Evolutionary conservation across 2,329 filamentous ascomycete genomes (phyloP).

Genomic region (Sphaerulina musiva): DNA sequence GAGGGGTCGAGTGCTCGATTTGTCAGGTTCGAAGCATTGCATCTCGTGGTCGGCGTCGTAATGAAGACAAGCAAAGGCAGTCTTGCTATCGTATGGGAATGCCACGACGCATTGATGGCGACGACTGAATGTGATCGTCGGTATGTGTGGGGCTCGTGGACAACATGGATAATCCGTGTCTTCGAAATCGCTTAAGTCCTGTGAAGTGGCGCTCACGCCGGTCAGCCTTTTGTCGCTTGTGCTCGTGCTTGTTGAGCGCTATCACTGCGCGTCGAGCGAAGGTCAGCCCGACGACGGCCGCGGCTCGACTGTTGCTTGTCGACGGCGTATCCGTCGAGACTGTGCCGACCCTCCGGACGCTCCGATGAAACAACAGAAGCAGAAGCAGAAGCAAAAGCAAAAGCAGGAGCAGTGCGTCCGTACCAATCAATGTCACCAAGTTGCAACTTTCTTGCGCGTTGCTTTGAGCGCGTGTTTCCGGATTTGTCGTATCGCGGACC

Average conservation of each 20-base stretch:
- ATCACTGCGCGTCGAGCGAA: constrained; percentile 10
- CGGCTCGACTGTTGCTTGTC: constrained; percentile 21
- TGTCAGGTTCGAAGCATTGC: neutral
- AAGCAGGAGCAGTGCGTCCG: constrained; percentile 25
- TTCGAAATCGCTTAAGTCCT: constrained; percentile 27
- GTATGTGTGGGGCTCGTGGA: neutral
- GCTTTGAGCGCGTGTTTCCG: constrained; percentile 61
- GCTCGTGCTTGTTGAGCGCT: constrained; percentile 2
- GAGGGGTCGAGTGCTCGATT: neutral
- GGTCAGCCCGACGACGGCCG: constrained; percentile 13
- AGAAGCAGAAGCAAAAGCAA: constrained; percentile 13
- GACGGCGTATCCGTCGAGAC: constrained; percentile 29
- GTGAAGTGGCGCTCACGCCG: constrained; percentile 19
- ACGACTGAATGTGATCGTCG: neutral
- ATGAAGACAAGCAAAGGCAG: neutral
- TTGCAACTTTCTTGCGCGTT: constrained; percentile 83
- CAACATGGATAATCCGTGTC: neutral
- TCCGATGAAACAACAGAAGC: constrained; percentile 14
- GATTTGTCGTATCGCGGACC: constrained; percentile 50
- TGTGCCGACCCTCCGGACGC: constrained; percentile 20
- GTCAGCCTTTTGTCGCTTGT: constrained; percentile 23
- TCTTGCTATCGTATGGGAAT: neutral
- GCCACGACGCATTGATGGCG: neutral
- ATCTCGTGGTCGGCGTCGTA: neutral
- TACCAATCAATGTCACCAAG: constrained; percentile 98